Evolutionary conservation across 1,139 yeast species (phyloP).

Genomic region (Taiozyma sp.): DNA sequence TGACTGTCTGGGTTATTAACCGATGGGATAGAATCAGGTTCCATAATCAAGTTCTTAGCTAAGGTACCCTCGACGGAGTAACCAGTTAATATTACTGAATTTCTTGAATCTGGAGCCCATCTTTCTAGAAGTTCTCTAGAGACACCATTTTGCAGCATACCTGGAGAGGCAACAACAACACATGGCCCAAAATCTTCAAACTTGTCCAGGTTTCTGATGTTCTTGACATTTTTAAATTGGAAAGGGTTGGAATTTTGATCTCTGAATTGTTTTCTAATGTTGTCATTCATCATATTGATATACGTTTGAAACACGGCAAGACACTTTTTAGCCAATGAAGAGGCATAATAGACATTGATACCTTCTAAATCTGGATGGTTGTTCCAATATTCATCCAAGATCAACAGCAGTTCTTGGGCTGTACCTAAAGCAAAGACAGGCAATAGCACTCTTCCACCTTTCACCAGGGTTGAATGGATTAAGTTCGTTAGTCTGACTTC

Average conservation of each 20-base stretch:
- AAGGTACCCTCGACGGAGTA: constrained; percentile 97
- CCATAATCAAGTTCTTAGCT: constrained; percentile 86
- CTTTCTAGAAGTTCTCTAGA: constrained; percentile 86
- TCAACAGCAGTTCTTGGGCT: constrained; percentile 87
- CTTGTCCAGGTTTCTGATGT: constrained; percentile 72
- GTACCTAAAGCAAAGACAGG: constrained; percentile 97
- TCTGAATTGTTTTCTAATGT: constrained; percentile 72
- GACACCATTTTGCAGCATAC: constrained; percentile 95
- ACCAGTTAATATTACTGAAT: constrained; percentile 86
- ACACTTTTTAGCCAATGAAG: constrained; percentile 91
- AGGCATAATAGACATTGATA: constrained; percentile 84
- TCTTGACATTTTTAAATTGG: constrained; percentile 80
- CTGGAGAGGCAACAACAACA: constrained; percentile 95
- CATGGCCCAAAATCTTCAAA: constrained; percentile 95
- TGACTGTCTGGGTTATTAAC: constrained; percentile 71
- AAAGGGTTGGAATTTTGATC: constrained; percentile 82
- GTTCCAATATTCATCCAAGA: constrained; percentile 93
- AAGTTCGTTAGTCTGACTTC: constrained; percentile 76
- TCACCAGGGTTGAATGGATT: constrained; percentile 77
- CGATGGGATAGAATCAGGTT: constrained; percentile 87
- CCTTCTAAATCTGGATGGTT: constrained; percentile 77
- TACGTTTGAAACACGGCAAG: constrained; percentile 97
- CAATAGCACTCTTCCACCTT: constrained; percentile 88
- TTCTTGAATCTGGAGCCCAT: constrained; percentile 97
- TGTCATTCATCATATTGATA: constrained; percentile 95